Conservation (phyloP, 768 basidiomycete genomes). For the Mycena amicta region DNA sequence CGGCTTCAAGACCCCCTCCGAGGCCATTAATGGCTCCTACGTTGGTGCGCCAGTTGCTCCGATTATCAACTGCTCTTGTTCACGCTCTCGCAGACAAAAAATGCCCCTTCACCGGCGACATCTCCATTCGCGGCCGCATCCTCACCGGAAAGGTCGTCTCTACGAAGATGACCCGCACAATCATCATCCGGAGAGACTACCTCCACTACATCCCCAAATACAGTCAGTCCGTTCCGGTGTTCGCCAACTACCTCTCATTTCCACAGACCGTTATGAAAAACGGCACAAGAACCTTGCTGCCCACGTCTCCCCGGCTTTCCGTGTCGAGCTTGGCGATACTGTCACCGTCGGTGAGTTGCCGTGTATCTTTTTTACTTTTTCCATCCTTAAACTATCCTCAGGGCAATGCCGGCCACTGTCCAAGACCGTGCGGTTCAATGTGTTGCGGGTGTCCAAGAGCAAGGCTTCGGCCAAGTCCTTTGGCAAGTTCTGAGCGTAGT, state of each 20-base stretch:
- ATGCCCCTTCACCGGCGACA: slow-evolving; percentile 96
- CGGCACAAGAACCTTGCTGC: slow-evolving; percentile 98
- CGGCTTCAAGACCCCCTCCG: slow-evolving; percentile 93
- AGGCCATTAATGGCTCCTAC: slow-evolving; percentile 96
- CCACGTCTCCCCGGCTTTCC: slow-evolving; percentile 98
- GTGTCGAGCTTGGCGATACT: slow-evolving; percentile 89
- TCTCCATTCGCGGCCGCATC: slow-evolving; percentile 99
- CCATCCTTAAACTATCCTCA: slow-evolving; percentile 30
- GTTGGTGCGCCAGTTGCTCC: slow-evolving; percentile 65
- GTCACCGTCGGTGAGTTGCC: slow-evolving; percentile 87
- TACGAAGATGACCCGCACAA: slow-evolving; percentile 99
- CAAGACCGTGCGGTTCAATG: slow-evolving; percentile 99
- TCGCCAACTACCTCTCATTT: slow-evolving; percentile 3
- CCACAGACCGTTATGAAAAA: slow-evolving; percentile 93
- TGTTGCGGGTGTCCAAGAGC: slow-evolving; percentile 91
- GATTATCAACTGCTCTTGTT: neutral
- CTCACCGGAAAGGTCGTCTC: slow-evolving; percentile 97
- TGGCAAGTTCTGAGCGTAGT: slow-evolving; percentile 76
- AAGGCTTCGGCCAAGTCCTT: slow-evolving; percentile 91
- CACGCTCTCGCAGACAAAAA: slow-evolving; percentile 79
- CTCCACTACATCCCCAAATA: slow-evolving; percentile 99
- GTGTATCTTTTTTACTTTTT: neutral
- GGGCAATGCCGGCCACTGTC: slow-evolving; percentile 99
- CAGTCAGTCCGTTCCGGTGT: slow-evolving; percentile 58
- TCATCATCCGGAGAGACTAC: slow-evolving; percentile 94